These are phyloP conservation scores for Scedosporium apiospermum DNA, from an alignment of 2,329 filamentous ascomycete species.

Conservation along the genomic window DNA sequence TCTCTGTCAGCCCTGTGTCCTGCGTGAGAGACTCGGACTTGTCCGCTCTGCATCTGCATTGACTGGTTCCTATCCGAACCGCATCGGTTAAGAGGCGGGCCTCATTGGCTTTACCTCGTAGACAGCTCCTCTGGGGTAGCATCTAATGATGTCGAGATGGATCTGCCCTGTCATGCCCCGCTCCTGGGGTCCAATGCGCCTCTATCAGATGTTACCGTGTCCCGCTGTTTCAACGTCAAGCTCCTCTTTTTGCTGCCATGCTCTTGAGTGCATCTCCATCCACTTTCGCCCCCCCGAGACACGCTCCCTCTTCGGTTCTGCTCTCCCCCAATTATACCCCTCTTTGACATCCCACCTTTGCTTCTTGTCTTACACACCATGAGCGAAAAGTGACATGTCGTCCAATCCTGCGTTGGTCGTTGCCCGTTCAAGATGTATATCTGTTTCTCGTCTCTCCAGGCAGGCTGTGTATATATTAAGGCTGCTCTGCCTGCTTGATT, in stretches of 20 bases:
- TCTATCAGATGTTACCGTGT: not conserved
- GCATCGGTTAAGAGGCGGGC: not conserved
- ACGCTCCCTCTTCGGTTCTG: not conserved
- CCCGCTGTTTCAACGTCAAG: not conserved
- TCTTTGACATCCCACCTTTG: not conserved
- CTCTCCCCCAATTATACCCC: not conserved
- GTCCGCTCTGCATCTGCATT: not conserved
- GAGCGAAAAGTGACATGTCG: too few relatives aligned
- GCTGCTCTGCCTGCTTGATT: too few relatives aligned
- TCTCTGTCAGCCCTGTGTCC: not conserved
- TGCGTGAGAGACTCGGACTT: not conserved
- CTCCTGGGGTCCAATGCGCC: not conserved
- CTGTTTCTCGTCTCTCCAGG: too few relatives aligned
- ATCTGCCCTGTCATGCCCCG: not conserved
- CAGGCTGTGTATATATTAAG: too few relatives aligned
- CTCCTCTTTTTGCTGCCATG: not conserved
- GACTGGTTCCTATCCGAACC: not conserved
- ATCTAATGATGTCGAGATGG: not conserved
- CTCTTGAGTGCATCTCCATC: not conserved
- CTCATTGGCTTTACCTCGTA: not conserved
- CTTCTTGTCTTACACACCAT: not conserved
- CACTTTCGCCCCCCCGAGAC: not conserved
- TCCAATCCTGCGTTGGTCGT: too few relatives aligned
- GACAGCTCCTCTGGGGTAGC: not conserved
- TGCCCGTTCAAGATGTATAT: too few relatives aligned